Base-by-base conservation (phyloP, 2,329 filamentous ascomycete genomes). In the Hypoxylon sp. region DNA sequence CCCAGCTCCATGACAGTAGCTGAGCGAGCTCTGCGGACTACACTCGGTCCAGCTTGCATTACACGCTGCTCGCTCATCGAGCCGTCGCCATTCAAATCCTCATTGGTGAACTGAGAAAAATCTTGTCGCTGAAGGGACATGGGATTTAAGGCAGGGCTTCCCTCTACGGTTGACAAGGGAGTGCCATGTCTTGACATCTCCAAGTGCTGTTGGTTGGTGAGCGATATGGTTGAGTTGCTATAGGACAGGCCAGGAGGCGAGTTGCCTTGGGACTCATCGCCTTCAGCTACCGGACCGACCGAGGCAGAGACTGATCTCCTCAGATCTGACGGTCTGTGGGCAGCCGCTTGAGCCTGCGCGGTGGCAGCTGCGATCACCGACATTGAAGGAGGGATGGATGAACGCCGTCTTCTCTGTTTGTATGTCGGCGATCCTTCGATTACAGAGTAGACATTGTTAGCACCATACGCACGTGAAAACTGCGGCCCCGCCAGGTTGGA, bases 381-480 rank as follows among this genome's bases (percentile, higher is more conserved):
- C 79, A 94, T 89, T 73, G 91, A 89, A 11, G 93, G 91, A 24
- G 95, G 94, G 70, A 98, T 94, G 46, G 95, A 98, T 37, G 96
- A 98, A 70, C 96, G 92, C 73, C 96, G 90, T 80, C 96, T 89
- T 75, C 96, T 90, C 85, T 98, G 96, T 88, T 99, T 99, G 85
- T 99, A 99, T 39, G 96, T 98, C 11, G 96, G 96, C 29, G 96
- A 99, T 53, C 96, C 96, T 83, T 99, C 96, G 78, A 98, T 96
- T 54, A 97, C 94, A 53, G 94, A 95, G 84, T 97, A 98, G 74
- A 96, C 92, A 79, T 94, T 97, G 80, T 91, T 92, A 57, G 84
- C 79, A 66, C 86, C 87, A 73, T 93, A 93, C 33, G 91, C 88
- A 50, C 92, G 90, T 26, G 91, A 89, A 81, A 93, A 98, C 76